phyloP scores from a whole-genome alignment of 371 early-diverging fungal species.

The Capillidium heterosporum region DNA sequence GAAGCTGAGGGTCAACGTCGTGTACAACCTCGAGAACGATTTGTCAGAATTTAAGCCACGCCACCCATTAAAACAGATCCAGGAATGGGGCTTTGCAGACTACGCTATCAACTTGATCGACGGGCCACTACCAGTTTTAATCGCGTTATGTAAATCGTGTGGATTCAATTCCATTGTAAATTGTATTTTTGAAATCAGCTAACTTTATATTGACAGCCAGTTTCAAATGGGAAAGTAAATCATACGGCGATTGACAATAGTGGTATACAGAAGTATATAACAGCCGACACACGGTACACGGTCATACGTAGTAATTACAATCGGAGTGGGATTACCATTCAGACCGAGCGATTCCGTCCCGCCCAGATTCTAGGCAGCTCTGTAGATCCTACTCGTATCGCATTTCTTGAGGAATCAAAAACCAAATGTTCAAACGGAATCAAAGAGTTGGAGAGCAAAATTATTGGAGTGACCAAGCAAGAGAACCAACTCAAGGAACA shows the following conservation, averaged over 20 bases:
- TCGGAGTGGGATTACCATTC: neutral
- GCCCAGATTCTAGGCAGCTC: neutral
- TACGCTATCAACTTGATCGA: conserved; percentile 55
- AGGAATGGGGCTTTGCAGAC: conserved; percentile 43
- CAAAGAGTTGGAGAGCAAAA: too few species aligned
- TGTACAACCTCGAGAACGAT: conserved; percentile 19
- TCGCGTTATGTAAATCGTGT: conserved; percentile 35
- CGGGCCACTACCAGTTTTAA: conserved; percentile 43
- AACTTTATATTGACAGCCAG: too few species aligned
- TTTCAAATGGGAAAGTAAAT: too few species aligned
- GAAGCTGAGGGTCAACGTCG: conserved; percentile 34
- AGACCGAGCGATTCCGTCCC: neutral
- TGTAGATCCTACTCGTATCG: too few species aligned
- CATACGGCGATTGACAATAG: too few species aligned
- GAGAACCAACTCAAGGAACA: too few species aligned
- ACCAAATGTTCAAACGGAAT: too few species aligned
- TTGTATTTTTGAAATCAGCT: neutral
- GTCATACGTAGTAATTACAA: too few species aligned
- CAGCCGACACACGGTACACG: conserved; percentile 25
- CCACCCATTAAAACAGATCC: conserved; percentile 13
- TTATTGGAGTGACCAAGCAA: too few species aligned
- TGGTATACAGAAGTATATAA: too few species aligned
- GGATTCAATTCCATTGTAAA: conserved; percentile 37
- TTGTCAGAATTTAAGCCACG: too few species aligned
- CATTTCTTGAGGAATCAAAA: too few species aligned